Evolutionary conservation across 2,329 filamentous ascomycete species (phyloP).

Genomic region (Alternaria arbusti): DNA sequence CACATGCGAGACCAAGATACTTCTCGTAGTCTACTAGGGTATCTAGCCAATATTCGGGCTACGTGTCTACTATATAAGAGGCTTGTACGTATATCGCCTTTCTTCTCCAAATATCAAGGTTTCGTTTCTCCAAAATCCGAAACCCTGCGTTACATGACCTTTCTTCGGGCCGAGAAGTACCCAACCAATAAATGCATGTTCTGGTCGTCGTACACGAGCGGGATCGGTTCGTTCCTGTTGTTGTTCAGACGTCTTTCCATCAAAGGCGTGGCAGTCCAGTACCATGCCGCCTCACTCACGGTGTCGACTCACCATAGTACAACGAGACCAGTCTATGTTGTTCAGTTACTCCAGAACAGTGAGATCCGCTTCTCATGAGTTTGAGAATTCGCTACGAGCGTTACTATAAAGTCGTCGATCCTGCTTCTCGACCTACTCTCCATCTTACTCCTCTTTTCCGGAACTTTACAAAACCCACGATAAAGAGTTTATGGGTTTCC

Average conservation of each 20-base stretch:
- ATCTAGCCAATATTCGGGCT: too few relatives aligned
- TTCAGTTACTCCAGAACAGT: background rate
- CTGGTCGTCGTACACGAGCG: accelerated
- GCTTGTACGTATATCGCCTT: too few relatives aligned
- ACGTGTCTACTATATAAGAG: too few relatives aligned
- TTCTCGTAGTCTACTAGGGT: too few relatives aligned
- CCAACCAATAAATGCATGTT: too few relatives aligned
- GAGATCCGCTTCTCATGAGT: background rate
- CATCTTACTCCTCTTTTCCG: background rate
- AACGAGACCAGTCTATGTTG: background rate
- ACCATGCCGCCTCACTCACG: background rate
- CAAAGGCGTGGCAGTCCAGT: background rate
- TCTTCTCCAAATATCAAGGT: too few relatives aligned
- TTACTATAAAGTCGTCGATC: background rate
- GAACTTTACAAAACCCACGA: background rate
- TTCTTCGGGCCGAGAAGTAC: too few relatives aligned
- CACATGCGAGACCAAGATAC: too few relatives aligned
- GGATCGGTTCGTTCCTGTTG: accelerated
- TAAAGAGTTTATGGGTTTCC: too few relatives aligned
- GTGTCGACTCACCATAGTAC: background rate
- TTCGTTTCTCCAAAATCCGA: too few relatives aligned
- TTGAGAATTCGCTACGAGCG: accelerated
- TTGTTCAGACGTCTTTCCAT: accelerated
- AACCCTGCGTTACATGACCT: too few relatives aligned
- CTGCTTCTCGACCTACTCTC: background rate